Conservation (phyloP, 1,284 basidiomycete species). For the Athelia psychrophila region DNA sequence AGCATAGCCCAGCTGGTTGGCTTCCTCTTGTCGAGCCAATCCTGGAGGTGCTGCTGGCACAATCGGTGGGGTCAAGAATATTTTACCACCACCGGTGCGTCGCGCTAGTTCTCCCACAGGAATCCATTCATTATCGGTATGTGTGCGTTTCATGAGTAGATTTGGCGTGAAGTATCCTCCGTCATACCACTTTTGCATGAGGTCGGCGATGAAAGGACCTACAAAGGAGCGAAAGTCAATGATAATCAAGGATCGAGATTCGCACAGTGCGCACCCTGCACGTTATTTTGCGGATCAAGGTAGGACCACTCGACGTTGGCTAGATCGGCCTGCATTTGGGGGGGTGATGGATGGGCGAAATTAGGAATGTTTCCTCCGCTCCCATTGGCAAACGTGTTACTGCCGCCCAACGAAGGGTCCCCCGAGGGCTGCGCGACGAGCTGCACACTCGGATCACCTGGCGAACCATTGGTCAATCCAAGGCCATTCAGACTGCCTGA, state of each 20-base stretch:
- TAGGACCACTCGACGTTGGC: constrained; percentile 86
- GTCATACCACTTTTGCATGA: constrained; percentile 97
- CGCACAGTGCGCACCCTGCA: constrained; percentile 65
- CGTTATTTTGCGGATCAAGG: constrained; percentile 83
- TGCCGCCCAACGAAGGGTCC: background rate
- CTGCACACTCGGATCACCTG: background rate
- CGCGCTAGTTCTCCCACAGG: constrained; percentile 56
- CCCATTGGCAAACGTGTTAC: background rate
- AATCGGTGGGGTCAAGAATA: constrained; percentile 58
- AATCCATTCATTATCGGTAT: constrained; percentile 63
- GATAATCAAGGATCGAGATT: constrained; percentile 3
- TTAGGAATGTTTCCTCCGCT: background rate
- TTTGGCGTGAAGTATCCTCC: constrained; percentile 89
- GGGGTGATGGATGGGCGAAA: constrained; percentile 14
- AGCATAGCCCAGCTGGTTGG: constrained; percentile 36
- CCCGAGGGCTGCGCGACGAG: background rate
- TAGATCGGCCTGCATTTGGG: constrained; percentile 56
- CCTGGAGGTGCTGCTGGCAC: constrained; percentile 49
- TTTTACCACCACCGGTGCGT: constrained; percentile 48
- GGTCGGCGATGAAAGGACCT: constrained; percentile 89
- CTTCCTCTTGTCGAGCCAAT: constrained; percentile 44
- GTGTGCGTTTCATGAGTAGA: constrained; percentile 79
- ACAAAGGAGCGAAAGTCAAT: constrained; percentile 4
- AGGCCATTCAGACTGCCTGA: constrained; percentile 3
- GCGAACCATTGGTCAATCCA: background rate